A percentile compares a stretch with the other conserved stretches of the same genome.
phyloP scores from a whole-genome alignment of 108 stramenopile species.

The Cylindrotheca closterium region DNA sequence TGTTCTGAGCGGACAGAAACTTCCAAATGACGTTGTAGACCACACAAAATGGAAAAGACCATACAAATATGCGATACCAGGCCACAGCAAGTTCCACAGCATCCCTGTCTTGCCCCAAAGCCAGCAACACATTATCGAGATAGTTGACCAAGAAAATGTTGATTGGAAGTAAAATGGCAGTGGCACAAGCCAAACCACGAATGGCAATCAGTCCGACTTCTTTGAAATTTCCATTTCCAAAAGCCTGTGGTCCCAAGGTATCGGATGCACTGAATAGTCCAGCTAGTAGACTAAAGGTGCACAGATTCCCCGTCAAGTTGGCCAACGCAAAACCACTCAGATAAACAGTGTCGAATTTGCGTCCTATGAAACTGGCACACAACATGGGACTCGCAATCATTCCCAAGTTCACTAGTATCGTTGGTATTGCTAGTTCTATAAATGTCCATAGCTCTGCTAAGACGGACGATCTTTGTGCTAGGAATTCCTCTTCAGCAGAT shows the following conservation, averaged over 20 bases:
- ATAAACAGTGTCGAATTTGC: conserved; percentile 25
- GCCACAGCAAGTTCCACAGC: conserved; percentile 21
- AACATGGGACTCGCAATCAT: conserved; percentile 21
- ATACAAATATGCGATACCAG: conserved; percentile 44
- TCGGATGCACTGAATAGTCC: conserved; percentile 43
- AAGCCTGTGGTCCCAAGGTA: conserved; percentile 40
- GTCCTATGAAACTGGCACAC: conserved; percentile 39
- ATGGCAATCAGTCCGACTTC: conserved; percentile 37
- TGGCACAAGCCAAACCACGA: conserved; percentile 20
- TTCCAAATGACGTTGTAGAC: conserved; percentile 26
- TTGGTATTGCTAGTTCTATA: conserved; percentile 40
- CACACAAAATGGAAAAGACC: conserved; percentile 31
- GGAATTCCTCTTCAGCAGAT: too few species aligned
- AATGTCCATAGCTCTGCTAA: too few species aligned
- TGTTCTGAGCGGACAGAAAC: conserved; percentile 39
- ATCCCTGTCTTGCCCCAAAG: conserved; percentile 31
- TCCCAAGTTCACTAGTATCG: conserved; percentile 18
- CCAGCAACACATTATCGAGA: conserved; percentile 22
- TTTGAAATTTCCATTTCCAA: conserved; percentile 25
- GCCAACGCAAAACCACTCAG: conserved; percentile 43
- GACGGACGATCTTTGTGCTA: too few species aligned
- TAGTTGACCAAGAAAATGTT: conserved; percentile 24
- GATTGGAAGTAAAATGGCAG: conserved; percentile 21
- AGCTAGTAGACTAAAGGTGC: conserved; percentile 26
- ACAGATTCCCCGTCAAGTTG: conserved; percentile 45